phyloP scores from a whole-genome alignment of 2,329 filamentous ascomycete species.

The Alternaria rosae region DNA sequence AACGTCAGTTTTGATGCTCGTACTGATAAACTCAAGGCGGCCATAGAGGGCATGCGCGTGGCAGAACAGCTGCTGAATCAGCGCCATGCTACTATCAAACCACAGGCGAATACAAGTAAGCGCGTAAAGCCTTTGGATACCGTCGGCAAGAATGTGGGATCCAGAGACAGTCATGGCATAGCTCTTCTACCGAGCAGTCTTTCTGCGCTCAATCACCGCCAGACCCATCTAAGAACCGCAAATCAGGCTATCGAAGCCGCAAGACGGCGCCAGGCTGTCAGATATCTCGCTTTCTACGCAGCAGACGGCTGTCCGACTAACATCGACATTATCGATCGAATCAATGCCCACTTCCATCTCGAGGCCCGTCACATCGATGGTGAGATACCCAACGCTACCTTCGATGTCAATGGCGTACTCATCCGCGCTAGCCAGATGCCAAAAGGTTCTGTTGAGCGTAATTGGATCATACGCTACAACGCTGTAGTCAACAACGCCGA shows the following conservation, averaged over 20 bases:
- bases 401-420: constrained; percentile 4
- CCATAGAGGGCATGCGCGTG: background rate
- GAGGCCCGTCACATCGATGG: background rate
- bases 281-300: constrained; percentile 5
- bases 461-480: constrained; percentile 18
- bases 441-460: constrained; percentile 7
- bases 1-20: background rate
- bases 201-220: background rate
- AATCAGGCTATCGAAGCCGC: constrained; percentile 5
- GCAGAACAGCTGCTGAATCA: constrained; percentile 12
- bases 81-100: constrained; percentile 11
- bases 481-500: background rate
- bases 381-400: background rate
- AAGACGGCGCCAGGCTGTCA: constrained; percentile 5
- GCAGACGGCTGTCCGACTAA: constrained; percentile 9
- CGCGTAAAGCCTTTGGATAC: background rate
- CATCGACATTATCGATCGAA: constrained; percentile 3
- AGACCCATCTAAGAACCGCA: background rate
- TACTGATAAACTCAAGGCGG: background rate
- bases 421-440: constrained; percentile 7
- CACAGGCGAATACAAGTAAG: background rate
- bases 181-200: background rate
- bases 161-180: background rate
- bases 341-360: constrained; percentile 7
- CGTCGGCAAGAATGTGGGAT: background rate